Percentiles rank a stretch among this genome's conserved stretches.
Conservation (phyloP, 2,329 filamentous ascomycete genomes). For the Alternaria postmessia region DNA sequence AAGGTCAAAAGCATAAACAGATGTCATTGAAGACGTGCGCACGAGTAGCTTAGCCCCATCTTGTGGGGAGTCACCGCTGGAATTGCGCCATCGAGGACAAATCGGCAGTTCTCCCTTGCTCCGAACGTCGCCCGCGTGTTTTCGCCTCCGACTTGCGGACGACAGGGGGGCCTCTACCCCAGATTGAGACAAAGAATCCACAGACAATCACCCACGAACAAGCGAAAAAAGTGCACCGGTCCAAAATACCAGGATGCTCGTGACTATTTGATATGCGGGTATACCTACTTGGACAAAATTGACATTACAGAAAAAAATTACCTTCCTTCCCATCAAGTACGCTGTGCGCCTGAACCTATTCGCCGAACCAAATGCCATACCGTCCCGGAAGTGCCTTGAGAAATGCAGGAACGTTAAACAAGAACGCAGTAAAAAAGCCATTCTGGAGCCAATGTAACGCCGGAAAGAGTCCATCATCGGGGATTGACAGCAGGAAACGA, state of each 20-base stretch:
- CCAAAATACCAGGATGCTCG: neutral
- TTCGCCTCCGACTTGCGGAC: constrained; percentile 11
- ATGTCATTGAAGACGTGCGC: constrained; percentile 28
- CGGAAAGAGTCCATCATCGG: constrained; percentile 31
- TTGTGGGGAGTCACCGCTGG: constrained; percentile 46
- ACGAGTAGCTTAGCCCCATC: constrained; percentile 34
- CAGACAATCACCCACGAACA: neutral
- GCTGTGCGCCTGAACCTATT: constrained; percentile 9
- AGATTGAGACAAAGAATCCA: constrained; percentile 24
- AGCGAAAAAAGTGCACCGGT: neutral
- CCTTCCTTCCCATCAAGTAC: constrained; percentile 3
- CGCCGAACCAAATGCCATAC: constrained; percentile 12
- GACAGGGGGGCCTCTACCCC: constrained; percentile 27
- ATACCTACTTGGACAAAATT: constrained; percentile 10
- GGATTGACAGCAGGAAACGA: constrained; percentile 52
- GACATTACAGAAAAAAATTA: constrained; percentile 5
- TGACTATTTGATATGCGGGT: constrained; percentile 15
- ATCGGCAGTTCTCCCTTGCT: constrained; percentile 35
- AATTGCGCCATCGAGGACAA: constrained; percentile 44
- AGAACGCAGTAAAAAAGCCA: neutral
- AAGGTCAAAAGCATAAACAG: constrained; percentile 6
- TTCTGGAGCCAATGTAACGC: neutral
- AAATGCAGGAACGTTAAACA: constrained; percentile 1
- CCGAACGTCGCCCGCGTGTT: constrained; percentile 29
- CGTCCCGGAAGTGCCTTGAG: neutral